Conservation (phyloP, 768 basidiomycete genomes). For the Tricholoma matsutake region DNA sequence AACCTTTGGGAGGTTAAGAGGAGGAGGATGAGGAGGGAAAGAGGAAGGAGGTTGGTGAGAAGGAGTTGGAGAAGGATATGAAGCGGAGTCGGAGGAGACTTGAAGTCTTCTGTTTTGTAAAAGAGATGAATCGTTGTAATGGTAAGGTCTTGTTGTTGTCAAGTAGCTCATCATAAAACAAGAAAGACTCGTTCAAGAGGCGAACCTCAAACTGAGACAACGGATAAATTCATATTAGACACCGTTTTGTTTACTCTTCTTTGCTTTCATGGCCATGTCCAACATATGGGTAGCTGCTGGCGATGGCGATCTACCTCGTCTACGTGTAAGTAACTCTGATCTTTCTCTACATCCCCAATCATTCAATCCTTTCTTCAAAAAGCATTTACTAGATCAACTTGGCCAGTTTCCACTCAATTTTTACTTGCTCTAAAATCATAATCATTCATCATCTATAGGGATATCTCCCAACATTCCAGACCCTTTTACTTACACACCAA, state of each 20-base stretch:
- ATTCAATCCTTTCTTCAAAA: no score
- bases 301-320: no score
- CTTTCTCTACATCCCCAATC: no score
- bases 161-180: constrained; percentile 22
- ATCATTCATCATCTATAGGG: no score
- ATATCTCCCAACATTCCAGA: constrained; percentile 78
- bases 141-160: constrained; percentile 10
- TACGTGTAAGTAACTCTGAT: no score
- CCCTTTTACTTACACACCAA: constrained; percentile 75
- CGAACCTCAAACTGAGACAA: constrained; percentile 4
- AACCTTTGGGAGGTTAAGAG: constrained; percentile 51
- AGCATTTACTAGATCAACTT: no score
- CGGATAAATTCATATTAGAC: constrained; percentile 9
- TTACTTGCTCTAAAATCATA: no score
- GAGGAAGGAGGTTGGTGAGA: neutral
- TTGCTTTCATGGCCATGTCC: neutral
- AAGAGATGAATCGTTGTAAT: constrained; percentile 1
- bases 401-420: no score
- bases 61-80: constrained; percentile 4
- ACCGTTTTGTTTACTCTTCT: neutral
- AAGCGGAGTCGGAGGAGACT: constrained; percentile 6
- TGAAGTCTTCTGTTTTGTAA: constrained; percentile 10
- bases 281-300: no score
- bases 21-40: constrained; percentile 19
- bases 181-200: neutral